A percentile compares a stretch with the other conserved stretches of the same genome.
Conservation (phyloP, 305 asterid genomes). For the Fraxinus velutina region DNA sequence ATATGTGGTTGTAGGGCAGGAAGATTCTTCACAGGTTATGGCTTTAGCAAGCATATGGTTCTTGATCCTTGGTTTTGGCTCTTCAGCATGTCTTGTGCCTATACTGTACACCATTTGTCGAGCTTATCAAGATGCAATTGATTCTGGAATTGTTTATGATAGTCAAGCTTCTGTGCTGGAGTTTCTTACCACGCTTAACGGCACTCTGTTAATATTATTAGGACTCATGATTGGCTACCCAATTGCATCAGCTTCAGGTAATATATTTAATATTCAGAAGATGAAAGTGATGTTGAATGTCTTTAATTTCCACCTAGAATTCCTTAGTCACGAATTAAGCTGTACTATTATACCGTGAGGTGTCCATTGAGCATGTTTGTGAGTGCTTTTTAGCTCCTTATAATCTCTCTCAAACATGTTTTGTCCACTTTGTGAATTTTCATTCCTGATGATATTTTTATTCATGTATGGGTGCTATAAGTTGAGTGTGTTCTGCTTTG, state of each 20-base stretch:
- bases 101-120: slow-evolving; percentile 53
- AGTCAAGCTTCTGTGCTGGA: slow-evolving; percentile 56
- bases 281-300: slow-evolving; percentile 4
- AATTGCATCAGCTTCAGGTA: slow-evolving; percentile 90
- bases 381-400: background rate
- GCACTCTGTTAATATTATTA: slow-evolving; percentile 62
- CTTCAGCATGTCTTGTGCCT: slow-evolving; percentile 73
- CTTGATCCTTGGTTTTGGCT: slow-evolving; percentile 77
- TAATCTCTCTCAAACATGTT: background rate
- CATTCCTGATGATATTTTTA: background rate
- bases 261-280: slow-evolving; percentile 23
- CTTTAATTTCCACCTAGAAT: background rate
- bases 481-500: background rate
- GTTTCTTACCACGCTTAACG: slow-evolving; percentile 60
- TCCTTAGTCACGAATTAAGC: background rate
- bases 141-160: slow-evolving; percentile 43
- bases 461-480: background rate
- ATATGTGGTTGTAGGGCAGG: slow-evolving; percentile 96
- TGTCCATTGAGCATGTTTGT: background rate
- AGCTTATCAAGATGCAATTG: slow-evolving; percentile 65
- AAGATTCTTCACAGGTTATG: slow-evolving; percentile 83
- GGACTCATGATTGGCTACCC: slow-evolving; percentile 81
- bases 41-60: slow-evolving; percentile 92
- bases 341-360: background rate
- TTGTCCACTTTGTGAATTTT: background rate